Evolutionary conservation across 129 eudicot species (phyloP).

Genomic region (Pulicaria dysenterica): DNA sequence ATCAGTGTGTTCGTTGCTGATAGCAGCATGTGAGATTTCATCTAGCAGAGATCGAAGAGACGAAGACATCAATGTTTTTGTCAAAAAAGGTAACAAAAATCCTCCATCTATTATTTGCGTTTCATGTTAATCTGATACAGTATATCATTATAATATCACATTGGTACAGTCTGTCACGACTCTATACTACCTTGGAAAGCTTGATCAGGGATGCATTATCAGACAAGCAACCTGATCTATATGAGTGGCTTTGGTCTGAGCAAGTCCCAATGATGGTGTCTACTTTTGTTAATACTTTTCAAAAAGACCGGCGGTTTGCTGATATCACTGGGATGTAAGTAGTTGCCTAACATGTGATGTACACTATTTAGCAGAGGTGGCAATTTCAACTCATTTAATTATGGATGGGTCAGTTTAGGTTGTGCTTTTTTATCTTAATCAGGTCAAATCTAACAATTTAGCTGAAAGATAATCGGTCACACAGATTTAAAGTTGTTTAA

Average conservation of each 20-base stretch:
- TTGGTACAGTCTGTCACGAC: slow-evolving; percentile 72
- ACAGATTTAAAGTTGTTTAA: too few relatives aligned
- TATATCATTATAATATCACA: slow-evolving; percentile 5
- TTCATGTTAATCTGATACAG: too few relatives aligned
- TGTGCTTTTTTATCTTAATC: too few relatives aligned
- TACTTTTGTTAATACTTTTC: slow-evolving; percentile 78
- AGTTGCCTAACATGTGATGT: not conserved
- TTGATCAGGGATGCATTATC: slow-evolving; percentile 77
- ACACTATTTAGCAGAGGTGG: not conserved
- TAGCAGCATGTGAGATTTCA: slow-evolving; percentile 89
- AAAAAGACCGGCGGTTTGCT: slow-evolving; percentile 69
- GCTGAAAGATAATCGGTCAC: too few relatives aligned
- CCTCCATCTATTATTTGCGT: too few relatives aligned
- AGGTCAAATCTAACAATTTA: too few relatives aligned
- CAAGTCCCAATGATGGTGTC: slow-evolving; percentile 86
- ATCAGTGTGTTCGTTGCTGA: slow-evolving; percentile 74
- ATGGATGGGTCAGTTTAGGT: too few relatives aligned
- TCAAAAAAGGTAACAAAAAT: slow-evolving; percentile 66
- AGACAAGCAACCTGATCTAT: slow-evolving; percentile 71
- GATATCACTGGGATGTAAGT: slow-evolving; percentile 85
- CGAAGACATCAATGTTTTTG: slow-evolving; percentile 80
- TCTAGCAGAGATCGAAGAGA: slow-evolving; percentile 93
- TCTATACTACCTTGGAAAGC: slow-evolving; percentile 83
- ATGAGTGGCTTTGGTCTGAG: slow-evolving; percentile 95
- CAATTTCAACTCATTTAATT: too few relatives aligned